Percentiles rank a stretch among this genome's conserved stretches.
Conservation (phyloP, 345 rosid species). For the Chamaenerion angustifolium region DNA sequence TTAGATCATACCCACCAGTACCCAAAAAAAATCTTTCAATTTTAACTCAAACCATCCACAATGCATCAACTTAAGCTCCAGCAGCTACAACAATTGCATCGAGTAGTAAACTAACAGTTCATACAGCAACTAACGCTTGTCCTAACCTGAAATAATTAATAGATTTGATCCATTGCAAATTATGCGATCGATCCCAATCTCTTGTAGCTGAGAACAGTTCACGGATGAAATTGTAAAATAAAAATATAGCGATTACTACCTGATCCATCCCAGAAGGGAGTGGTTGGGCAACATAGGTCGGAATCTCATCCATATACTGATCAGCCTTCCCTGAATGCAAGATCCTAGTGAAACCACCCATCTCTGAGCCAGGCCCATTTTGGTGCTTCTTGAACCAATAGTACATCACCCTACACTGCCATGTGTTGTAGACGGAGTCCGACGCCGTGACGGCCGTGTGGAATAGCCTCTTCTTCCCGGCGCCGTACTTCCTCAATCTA, state of each 20-base stretch:
- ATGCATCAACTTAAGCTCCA: no score
- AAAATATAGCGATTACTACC: conserved; percentile 23
- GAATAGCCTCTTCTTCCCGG: conserved; percentile 36
- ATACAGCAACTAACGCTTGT: no score
- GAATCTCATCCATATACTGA: conserved; percentile 81
- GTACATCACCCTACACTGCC: conserved; percentile 98
- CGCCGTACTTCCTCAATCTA: conserved; percentile 23
- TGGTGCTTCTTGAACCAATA: conserved; percentile 80
- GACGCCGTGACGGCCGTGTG: conserved; percentile 99
- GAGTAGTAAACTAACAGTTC: no score
- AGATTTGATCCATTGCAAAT: no score
- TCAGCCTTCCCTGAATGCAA: conserved; percentile 88
- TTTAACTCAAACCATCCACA: no score
- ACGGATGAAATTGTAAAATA: no score
- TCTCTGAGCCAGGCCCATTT: conserved; percentile 51
- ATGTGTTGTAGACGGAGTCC: conserved; percentile 79
- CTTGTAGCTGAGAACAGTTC: no score
- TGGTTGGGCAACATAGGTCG: conserved; percentile 89
- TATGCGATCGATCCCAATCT: no score
- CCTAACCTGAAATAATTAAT: no score
- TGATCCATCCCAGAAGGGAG: conserved; percentile 87
- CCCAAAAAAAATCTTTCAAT: no score
- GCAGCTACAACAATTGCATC: no score
- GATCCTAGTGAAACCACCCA: conserved; percentile 98
- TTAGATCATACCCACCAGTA: no score